phyloP scores from a whole-genome alignment of 2,329 filamentous ascomycete genomes.

The Pyricularia sp. region DNA sequence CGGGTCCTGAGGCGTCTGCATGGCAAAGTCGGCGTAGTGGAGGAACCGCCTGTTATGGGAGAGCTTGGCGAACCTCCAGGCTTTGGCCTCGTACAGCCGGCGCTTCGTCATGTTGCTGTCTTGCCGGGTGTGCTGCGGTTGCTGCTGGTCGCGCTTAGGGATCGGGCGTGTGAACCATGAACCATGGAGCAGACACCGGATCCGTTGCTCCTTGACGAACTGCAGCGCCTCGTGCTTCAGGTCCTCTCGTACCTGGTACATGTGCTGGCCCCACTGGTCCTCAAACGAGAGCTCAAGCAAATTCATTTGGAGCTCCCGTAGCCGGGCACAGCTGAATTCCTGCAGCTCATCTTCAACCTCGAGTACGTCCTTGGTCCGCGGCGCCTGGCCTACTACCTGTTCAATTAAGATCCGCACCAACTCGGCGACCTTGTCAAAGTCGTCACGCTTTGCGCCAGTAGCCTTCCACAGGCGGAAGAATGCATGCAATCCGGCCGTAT shows the following conservation, averaged over 20 bases:
- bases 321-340: conserved; percentile 68
- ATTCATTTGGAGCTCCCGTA: conserved; percentile 89
- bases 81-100: conserved; percentile 36
- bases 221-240: conserved; percentile 84
- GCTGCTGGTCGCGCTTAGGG: conserved; percentile 24
- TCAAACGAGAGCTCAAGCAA: conserved; percentile 86
- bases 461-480: conserved; percentile 92
- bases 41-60: conserved; percentile 87
- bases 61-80: conserved; percentile 77
- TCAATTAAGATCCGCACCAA: conserved; percentile 84
- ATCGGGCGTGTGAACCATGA: conserved; percentile 67
- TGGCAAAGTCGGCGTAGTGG: conserved; percentile 79
- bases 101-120: conserved; percentile 27
- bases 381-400: conserved; percentile 75
- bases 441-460: conserved; percentile 72
- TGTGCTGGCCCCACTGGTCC: conserved; percentile 85
- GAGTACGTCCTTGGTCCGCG: conserved; percentile 71
- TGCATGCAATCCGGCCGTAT: conserved; percentile 74
- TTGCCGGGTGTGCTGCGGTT: conserved; percentile 29
- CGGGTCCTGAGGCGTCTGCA: conserved; percentile 55
- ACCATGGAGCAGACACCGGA: conserved; percentile 79
- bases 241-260: conserved; percentile 84
- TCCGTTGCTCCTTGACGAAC: conserved; percentile 94
- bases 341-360: conserved; percentile 85
- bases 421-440: conserved; percentile 91